Conservation (phyloP, 192 early-diverging fungal genomes). For the Coemansia sp. region DNA sequence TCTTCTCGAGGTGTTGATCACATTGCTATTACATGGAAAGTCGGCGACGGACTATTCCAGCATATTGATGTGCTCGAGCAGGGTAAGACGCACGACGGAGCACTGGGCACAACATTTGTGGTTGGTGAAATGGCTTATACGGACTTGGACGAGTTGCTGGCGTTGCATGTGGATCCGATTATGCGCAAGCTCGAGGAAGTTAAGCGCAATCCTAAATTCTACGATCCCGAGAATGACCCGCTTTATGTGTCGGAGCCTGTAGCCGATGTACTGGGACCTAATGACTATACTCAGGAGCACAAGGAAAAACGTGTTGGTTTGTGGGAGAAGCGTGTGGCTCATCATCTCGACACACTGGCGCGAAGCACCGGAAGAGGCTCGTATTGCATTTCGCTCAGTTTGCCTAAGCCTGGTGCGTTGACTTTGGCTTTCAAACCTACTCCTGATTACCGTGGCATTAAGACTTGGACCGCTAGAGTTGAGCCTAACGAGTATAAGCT, state of each 20-base stretch:
- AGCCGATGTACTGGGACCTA: constrained; percentile 12
- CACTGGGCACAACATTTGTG: constrained; percentile 66
- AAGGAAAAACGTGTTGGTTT: constrained; percentile 20
- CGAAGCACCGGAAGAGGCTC: constrained; percentile 67
- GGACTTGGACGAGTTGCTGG: constrained; percentile 92
- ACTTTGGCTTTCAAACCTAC: constrained; percentile 76
- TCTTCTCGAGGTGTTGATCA: constrained; percentile 87
- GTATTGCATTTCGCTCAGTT: constrained; percentile 77
- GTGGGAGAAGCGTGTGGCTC: constrained; percentile 55
- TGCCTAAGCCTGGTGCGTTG: constrained; percentile 70
- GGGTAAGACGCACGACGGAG: constrained; percentile 67
- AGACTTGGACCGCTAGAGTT: constrained; percentile 73
- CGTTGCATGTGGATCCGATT: constrained; percentile 85
- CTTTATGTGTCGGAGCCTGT: constrained; percentile 60
- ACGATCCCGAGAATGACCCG: constrained; percentile 57
- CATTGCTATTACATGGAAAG: constrained; percentile 91
- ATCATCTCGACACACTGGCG: constrained; percentile 46
- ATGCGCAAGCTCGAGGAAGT: constrained; percentile 67
- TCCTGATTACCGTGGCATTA: constrained; percentile 57
- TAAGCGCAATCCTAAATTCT: constrained; percentile 75
- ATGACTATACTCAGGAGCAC: constrained; percentile 25
- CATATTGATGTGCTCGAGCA: constrained; percentile 68
- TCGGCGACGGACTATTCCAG: constrained; percentile 80
- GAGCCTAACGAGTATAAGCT: constrained; percentile 75
- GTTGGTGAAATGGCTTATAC: constrained; percentile 69